Percentiles rank a stretch among this genome's conserved stretches.
Evolutionary conservation across 2,329 filamentous ascomycete species (phyloP).

Genomic region (Beauveria pseudobassiana): DNA sequence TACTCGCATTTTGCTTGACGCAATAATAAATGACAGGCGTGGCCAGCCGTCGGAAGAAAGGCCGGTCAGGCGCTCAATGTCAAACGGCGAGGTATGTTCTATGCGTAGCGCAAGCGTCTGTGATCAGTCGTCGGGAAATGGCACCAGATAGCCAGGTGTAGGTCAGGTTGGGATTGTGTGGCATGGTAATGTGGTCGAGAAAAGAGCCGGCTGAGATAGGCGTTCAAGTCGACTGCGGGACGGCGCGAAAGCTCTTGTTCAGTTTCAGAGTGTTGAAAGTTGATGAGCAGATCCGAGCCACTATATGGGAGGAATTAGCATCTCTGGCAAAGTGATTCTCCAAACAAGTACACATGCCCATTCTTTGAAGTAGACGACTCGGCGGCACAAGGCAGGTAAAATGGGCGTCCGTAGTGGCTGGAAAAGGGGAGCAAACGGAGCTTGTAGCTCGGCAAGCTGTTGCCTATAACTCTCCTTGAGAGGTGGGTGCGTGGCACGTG

Average conservation of each 20-base stretch:
- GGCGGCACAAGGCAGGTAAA: not conserved
- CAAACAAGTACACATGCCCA: not conserved
- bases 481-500: too few species aligned
- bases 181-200: not conserved
- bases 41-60: not conserved
- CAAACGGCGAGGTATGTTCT: not conserved
- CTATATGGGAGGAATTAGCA: not conserved
- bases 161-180: not conserved
- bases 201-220: not conserved
- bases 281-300: not conserved
- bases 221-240: not conserved
- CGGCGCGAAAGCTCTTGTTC: not conserved
- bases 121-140: not conserved
- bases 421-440: not conserved
- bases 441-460: not conserved
- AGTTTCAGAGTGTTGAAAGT: not conserved
- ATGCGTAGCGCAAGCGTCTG: not conserved
- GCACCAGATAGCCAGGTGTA: not conserved
- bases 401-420: not conserved
- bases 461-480: too few species aligned
- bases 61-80: not conserved
- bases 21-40: too few species aligned
- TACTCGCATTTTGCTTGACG: too few species aligned
- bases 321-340: not conserved
- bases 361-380: not conserved